These are phyloP conservation scores for Ascochyta viciae-villosae DNA, from an alignment of 2,329 filamentous ascomycete species.

Conservation along the genomic window DNA sequence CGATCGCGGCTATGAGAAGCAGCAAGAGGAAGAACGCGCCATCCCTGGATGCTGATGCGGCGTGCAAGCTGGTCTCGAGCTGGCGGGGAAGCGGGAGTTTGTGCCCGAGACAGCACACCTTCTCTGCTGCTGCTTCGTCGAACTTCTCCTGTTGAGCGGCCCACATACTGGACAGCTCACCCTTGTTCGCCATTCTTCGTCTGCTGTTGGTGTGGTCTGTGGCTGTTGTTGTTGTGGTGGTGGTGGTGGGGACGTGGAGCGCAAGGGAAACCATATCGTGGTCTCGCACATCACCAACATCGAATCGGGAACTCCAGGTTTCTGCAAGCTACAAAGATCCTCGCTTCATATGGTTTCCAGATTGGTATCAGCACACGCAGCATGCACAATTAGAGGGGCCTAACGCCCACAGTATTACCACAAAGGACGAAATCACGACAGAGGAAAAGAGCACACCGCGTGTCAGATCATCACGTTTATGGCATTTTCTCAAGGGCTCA, in stretches of 20 bases:
- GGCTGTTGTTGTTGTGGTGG: not conserved
- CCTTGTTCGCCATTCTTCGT: not conserved
- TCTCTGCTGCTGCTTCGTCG: not conserved
- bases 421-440: not conserved
- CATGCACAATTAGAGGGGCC: not conserved
- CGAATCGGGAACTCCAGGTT: not conserved
- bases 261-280: not conserved
- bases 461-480: not conserved
- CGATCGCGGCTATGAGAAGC: not conserved
- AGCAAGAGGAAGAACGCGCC: not conserved
- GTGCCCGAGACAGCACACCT: not conserved
- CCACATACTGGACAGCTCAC: not conserved
- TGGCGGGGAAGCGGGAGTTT: not conserved
- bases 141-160: not conserved
- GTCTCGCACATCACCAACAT: not conserved
- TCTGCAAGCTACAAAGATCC: not conserved
- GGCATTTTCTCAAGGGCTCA: not conserved
- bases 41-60: not conserved
- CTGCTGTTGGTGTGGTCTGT: not conserved
- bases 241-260: constrained; percentile 1
- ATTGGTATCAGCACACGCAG: not conserved
- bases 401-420: not conserved
- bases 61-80: not conserved
- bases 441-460: not conserved
- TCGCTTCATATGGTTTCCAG: not conserved